Evolutionary conservation across 169 alveolate species (phyloP), one percentile per base, ranked within the genome.

Genomic region (Plasmodium vivax): DNA sequence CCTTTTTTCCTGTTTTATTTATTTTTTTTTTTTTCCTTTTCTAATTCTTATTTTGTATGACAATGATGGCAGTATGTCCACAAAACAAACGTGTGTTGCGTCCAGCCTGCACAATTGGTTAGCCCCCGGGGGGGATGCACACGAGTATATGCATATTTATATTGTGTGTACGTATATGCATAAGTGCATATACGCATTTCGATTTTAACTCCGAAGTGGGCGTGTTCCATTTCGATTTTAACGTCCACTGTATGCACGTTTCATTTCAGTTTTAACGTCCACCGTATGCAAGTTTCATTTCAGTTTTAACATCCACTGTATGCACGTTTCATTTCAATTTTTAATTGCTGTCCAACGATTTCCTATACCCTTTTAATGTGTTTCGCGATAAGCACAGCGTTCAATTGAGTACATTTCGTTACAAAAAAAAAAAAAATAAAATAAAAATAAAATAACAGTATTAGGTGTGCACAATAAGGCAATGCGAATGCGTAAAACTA

Each of bases 341-440:
- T 75, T 19, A 34, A 34, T 45, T 34, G 27, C 6, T 41, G 14
- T 41, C 71, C 14, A 79, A 19, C 27, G 19, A 41, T 79, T 79
- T 79, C 51, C 16, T 38, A 41, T 79, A 30, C n/a, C 54, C 5
- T 79, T 75, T 41, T 38, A 79, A 79, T 79, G 23, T 79, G 41
- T 27, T 41, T 10, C 16, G 30, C 27, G 23, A 41, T 79, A n/a
- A 38, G 41, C 84, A 79, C 72, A 79, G n/a, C 62, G 54, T 79
- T 79, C 71, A 79, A 27, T 68, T n/a, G 43, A 19, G 73, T 82
- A 82, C 23, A 47, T 7, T 81, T 81, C 19, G 34, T 82, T 12
- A n/a, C 77, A 82, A 27, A 82, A 82, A 82, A 81, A 82, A 81
- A 81, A 80, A 80, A 45, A 80, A 41, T 3, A 81, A 81, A 1